These are phyloP conservation scores for Colletotrichum sp. DNA, from an alignment of 2,329 filamentous ascomycete genomes.

Conservation along the genomic window DNA sequence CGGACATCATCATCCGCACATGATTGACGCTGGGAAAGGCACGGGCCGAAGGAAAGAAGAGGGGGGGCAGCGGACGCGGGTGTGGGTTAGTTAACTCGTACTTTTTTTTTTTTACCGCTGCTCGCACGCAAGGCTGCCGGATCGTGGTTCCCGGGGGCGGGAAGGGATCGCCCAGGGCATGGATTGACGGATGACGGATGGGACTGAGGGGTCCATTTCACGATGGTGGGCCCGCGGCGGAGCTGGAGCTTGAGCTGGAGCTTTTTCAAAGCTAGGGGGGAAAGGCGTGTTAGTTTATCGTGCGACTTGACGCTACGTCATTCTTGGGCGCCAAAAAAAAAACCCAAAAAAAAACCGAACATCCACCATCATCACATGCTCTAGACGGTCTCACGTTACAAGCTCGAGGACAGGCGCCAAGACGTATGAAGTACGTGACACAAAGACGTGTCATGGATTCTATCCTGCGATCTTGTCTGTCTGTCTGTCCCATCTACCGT, in stretches of 20 bases:
- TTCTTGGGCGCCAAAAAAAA: not conserved
- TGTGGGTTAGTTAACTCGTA: too few relatives aligned
- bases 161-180: not conserved
- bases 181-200: not conserved
- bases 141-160: not conserved
- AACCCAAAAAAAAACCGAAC: not conserved
- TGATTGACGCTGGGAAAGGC: not conserved
- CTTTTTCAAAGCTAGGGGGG: not conserved
- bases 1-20: not conserved
- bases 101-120: not conserved
- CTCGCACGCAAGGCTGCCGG: not conserved
- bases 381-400: not conserved
- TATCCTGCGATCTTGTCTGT: constrained; percentile 4
- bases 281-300: not conserved
- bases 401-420: not conserved
- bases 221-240: not conserved
- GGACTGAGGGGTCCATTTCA: not conserved
- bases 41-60: not conserved
- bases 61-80: too few relatives aligned
- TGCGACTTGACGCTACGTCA: not conserved
- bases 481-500: constrained; percentile 3
- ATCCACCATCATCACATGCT: not conserved
- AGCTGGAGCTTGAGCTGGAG: not conserved
- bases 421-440: not conserved
- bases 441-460: not conserved